Conservation (phyloP, 2,329 filamentous ascomycete genomes). For the Aspergillus luchuensis region DNA sequence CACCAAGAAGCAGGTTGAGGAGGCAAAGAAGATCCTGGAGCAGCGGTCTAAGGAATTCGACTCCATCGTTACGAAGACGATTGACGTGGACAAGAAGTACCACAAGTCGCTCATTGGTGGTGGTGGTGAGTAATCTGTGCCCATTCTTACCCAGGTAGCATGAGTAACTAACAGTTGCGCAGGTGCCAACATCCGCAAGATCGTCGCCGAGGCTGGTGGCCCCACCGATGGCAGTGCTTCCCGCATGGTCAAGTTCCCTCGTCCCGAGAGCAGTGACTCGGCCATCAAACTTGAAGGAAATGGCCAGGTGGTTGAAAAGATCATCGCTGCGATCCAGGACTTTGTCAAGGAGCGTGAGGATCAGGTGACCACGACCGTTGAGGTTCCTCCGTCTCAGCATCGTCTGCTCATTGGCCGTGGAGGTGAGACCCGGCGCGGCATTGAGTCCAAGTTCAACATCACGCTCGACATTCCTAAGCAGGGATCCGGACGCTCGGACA, state of each 20-base stretch:
- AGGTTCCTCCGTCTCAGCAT: conserved; percentile 88
- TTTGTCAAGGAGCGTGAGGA: conserved; percentile 82
- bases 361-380: conserved; percentile 75
- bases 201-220: conserved; percentile 85
- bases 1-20: conserved; percentile 84
- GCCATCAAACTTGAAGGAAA: conserved; percentile 87
- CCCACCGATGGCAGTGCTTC: conserved; percentile 83
- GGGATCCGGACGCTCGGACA: conserved; percentile 76
- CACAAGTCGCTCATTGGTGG: conserved; percentile 83
- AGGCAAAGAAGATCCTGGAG: conserved; percentile 86
- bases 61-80: conserved; percentile 77
- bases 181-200: conserved; percentile 83
- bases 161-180: conserved; percentile 12
- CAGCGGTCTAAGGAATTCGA: conserved; percentile 87
- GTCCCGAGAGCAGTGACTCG: conserved; percentile 78
- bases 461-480: conserved; percentile 89
- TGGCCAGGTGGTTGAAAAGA: conserved; percentile 81
- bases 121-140: conserved; percentile 65
- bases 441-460: conserved; percentile 85
- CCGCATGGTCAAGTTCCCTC: conserved; percentile 92
- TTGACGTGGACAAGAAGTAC: conserved; percentile 93
- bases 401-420: conserved; percentile 87
- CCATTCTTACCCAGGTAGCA: conserved; percentile 40
- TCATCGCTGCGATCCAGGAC: conserved; percentile 76
- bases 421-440: conserved; percentile 79